Conservation (phyloP, 2,329 filamentous ascomycete genomes). For the Xylaria multiplex region DNA sequence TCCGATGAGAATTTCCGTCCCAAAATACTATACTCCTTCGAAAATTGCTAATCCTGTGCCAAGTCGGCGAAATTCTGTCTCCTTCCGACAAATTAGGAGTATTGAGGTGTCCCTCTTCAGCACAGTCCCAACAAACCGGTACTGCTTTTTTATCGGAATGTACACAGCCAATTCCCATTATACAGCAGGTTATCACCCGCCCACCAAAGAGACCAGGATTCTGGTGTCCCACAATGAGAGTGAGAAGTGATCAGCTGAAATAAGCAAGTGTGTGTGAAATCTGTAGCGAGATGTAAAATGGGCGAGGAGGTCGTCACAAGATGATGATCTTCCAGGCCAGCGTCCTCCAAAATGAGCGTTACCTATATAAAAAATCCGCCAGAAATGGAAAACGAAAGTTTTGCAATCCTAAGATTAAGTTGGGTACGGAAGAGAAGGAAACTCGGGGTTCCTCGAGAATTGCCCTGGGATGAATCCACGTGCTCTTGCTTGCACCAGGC, state of each 20-base stretch:
- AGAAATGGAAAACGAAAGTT: neutral
- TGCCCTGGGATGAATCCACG: neutral
- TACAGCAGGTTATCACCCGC: neutral
- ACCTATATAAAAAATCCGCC: slow-evolving; percentile 1
- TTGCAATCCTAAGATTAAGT: neutral
- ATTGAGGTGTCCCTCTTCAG: slow-evolving; percentile 31
- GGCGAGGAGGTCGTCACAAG: neutral
- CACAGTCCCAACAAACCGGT: slow-evolving; percentile 37
- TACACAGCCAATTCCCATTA: slow-evolving; percentile 26
- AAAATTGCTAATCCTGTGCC: slow-evolving; percentile 30
- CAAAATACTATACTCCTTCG: slow-evolving; percentile 43
- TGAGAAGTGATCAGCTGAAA: neutral
- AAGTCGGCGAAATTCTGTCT: slow-evolving; percentile 11
- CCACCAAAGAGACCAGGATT: neutral
- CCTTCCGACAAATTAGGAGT: neutral
- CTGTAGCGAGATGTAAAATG: neutral
- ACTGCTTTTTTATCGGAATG: slow-evolving; percentile 25
- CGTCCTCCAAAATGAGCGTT: slow-evolving; percentile 14
- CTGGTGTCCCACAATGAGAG: neutral
- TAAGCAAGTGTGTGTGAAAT: neutral
- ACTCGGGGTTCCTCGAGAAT: neutral
- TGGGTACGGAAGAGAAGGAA: slow-evolving; percentile 2
- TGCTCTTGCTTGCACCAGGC: neutral
- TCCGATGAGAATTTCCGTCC: neutral
- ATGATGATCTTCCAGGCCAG: neutral